Evolutionary conservation across 2,329 filamentous ascomycete species (phyloP), one percentile per base, ranked within the genome.

Genomic region (Venturia asperata): DNA sequence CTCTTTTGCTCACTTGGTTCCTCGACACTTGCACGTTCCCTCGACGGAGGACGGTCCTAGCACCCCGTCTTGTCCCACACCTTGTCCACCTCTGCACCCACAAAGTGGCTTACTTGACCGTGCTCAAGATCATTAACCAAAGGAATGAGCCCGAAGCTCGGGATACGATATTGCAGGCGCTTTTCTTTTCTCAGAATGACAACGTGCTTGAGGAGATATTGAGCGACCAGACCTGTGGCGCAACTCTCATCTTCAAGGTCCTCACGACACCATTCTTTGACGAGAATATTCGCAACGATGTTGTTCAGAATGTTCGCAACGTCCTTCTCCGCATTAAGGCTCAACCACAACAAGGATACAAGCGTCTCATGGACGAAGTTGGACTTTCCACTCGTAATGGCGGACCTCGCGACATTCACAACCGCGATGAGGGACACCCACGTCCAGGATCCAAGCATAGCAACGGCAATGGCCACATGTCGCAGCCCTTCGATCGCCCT

Each of bases 121-220:
- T 99, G 0, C 82, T 99, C 66, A 99, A 99, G 80, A 92, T 97
- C 62, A 96, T 99, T 77, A 99, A 99, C 75, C 94, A 99, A 77
- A 92, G 96, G 74, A 90, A 92, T 42, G 94, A 99, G 77, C 83
- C 90, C 0, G 93, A 97, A 67, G 94, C 94, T 3, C 86, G 94
- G 15, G 93, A 99, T 72, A 89, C 85, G 61, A 91, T 99, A 47
- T 81, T 97, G 49, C 89, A 91, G 74, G 92, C 93, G 1, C 80
- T 99, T 42, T 97, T 99, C 83, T 96, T 96, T 77, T 92, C 90
- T 10, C 84, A 87, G 2, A 90, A 93, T 67, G 91, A 97, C 71
- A 87, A 92, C 70, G 86, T 90, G 1, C 79, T 99, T 49, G 92
- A 96, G 74, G 90, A 91, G 65, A 97, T 99, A 67, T 81, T 99